Evolutionary conservation across 192 early-diverging fungal genomes (phyloP).

Genomic region (Kickxella alabastrina): DNA sequence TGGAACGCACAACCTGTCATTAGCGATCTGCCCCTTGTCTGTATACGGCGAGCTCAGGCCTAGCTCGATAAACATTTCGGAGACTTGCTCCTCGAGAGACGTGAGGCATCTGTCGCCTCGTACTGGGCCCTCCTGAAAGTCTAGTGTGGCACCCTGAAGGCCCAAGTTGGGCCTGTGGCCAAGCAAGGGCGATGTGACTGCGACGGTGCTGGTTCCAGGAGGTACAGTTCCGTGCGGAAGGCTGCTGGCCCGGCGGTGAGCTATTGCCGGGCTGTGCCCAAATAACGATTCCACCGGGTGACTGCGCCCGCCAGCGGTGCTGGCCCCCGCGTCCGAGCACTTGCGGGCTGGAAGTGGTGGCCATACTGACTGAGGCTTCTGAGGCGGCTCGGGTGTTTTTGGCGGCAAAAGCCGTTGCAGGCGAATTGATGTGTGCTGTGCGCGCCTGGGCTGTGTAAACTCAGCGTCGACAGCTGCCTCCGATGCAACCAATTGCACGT

Average conservation of each 20-base stretch:
- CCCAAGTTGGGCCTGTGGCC: no score
- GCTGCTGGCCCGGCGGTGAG: slow-evolving; percentile 19
- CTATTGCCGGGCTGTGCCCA: not conserved
- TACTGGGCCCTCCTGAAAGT: not conserved
- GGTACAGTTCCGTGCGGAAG: slow-evolving; percentile 1
- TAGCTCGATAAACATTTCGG: slow-evolving; percentile 34
- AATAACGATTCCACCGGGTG: not conserved
- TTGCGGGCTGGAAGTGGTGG: no score
- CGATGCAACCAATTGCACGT: no score
- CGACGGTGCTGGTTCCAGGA: no score
- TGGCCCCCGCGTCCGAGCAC: no score
- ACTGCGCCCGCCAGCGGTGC: not conserved
- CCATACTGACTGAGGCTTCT: not conserved
- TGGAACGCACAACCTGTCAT: no score
- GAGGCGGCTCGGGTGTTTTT: slow-evolving; percentile 6
- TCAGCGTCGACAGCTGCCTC: no score
- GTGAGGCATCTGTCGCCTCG: slow-evolving; percentile 1
- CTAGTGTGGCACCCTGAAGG: not conserved
- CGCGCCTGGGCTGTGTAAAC: not conserved
- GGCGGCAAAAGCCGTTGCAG: slow-evolving; percentile 23
- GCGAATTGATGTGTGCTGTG: slow-evolving; percentile 20
- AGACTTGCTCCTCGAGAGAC: slow-evolving; percentile 33
- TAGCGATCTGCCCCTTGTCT: no score
- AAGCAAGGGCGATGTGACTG: not conserved
- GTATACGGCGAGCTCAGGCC: slow-evolving; percentile 24